A percentile compares a stretch with the other conserved stretches of the same genome.
Evolutionary conservation across 2,329 filamentous ascomycete species (phyloP).

Genomic region (Cordyceps javanica): DNA sequence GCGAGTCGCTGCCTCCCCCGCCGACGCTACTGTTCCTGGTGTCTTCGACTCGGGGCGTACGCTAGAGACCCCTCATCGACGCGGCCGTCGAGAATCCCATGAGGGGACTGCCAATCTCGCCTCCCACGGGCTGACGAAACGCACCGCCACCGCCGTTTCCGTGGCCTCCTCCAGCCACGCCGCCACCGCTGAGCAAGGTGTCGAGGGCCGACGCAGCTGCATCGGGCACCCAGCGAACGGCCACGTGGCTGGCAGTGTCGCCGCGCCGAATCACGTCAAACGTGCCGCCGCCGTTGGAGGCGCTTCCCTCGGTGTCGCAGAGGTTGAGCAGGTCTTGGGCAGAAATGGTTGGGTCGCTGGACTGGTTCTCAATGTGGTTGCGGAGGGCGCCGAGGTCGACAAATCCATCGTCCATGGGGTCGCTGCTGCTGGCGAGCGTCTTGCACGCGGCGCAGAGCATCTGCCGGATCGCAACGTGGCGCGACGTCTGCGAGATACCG

Average conservation of each 20-base stretch:
- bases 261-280: slow-evolving; percentile 61
- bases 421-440: slow-evolving; percentile 35
- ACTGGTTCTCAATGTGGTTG: slow-evolving; percentile 55
- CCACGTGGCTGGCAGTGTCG: slow-evolving; percentile 34
- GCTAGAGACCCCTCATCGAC: slow-evolving; percentile 31
- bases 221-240: slow-evolving; percentile 48
- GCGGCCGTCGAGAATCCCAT: slow-evolving; percentile 35
- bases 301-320: slow-evolving; percentile 85
- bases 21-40: background rate
- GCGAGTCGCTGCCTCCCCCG: background rate
- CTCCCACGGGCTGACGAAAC: slow-evolving; percentile 42
- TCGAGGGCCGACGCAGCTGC: background rate
- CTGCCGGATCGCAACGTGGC: slow-evolving; percentile 63
- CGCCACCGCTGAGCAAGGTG: background rate
- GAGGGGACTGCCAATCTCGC: slow-evolving; percentile 65
- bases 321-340: slow-evolving; percentile 71
- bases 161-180: no score
- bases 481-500: slow-evolving; percentile 46
- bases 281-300: slow-evolving; percentile 81
- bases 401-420: slow-evolving; percentile 48
- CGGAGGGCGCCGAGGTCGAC: slow-evolving; percentile 64
- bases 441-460: slow-evolving; percentile 77
- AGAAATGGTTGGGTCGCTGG: slow-evolving; percentile 29
- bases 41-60: slow-evolving; percentile 14
- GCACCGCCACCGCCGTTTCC: slow-evolving; percentile 35